Conservation (phyloP, 768 basidiomycete genomes). For the Boletellus ananiceps region DNA sequence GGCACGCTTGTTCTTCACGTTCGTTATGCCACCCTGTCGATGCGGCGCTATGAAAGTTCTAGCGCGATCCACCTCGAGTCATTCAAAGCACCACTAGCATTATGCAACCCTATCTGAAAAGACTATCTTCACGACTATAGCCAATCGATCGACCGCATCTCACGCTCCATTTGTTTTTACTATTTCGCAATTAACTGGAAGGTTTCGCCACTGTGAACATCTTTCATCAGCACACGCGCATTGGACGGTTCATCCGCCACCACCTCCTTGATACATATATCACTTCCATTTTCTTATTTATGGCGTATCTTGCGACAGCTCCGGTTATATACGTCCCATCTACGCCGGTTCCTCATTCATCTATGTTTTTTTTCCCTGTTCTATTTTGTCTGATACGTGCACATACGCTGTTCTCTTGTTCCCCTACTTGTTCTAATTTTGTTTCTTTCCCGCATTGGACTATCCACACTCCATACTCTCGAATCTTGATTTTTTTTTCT, state of each 20-base stretch:
- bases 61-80: conserved; percentile 7
- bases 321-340: conserved; percentile 29
- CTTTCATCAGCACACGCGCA: conserved; percentile 26
- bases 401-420: conserved; percentile 5
- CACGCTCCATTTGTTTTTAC: conserved; percentile 31
- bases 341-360: conserved; percentile 17
- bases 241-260: conserved; percentile 29
- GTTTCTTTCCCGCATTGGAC: conserved; percentile 18
- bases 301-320: conserved; percentile 27
- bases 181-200: conserved; percentile 15
- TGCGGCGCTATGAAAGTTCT: conserved; percentile 9
- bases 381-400: not conserved
- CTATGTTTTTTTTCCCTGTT: not conserved
- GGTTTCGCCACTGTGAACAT: conserved; percentile 13
- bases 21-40: conserved; percentile 14
- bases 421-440: not conserved
- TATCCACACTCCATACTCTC: conserved; percentile 1
- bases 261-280: conserved; percentile 15
- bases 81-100: conserved; percentile 17
- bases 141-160: conserved; percentile 23
- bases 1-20: conserved; percentile 13
- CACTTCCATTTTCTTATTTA: conserved; percentile 21
- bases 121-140: conserved; percentile 17
- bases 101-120: conserved; percentile 16
- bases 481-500: not conserved